These are phyloP conservation scores for Aspergillus fumigatiaffinis DNA, from an alignment of 2,329 filamentous ascomycete species.

Conservation along the genomic window DNA sequence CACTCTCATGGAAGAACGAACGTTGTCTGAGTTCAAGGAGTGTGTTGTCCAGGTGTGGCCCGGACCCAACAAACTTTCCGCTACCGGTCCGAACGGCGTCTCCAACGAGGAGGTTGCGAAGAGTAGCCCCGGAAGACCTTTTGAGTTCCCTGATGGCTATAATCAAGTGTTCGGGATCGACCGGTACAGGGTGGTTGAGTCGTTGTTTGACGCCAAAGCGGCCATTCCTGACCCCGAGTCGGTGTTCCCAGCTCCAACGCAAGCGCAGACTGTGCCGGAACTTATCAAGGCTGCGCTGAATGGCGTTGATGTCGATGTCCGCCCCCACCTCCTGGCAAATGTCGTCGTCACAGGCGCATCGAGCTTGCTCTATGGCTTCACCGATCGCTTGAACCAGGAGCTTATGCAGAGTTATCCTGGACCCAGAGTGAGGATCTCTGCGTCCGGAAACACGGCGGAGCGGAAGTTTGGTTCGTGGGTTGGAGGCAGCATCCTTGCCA, in stretches of 20 bases:
- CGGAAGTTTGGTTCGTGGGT: slow-evolving; percentile 93
- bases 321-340: slow-evolving; percentile 77
- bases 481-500: slow-evolving; percentile 91
- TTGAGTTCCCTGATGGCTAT: slow-evolving; percentile 95
- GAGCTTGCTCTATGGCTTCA: slow-evolving; percentile 85
- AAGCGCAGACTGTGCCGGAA: slow-evolving; percentile 76
- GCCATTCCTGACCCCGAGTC: slow-evolving; percentile 54
- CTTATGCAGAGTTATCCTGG: slow-evolving; percentile 77
- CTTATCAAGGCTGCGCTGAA: slow-evolving; percentile 74
- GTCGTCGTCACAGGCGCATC: slow-evolving; percentile 90
- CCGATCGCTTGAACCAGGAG: slow-evolving; percentile 83
- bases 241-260: slow-evolving; percentile 52
- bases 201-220: slow-evolving; percentile 82
- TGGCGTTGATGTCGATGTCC: slow-evolving; percentile 83
- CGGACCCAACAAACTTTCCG: slow-evolving; percentile 65
- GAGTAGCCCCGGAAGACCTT: slow-evolving; percentile 73
- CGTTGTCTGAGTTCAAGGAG: slow-evolving; percentile 95
- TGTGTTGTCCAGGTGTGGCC: slow-evolving; percentile 93
- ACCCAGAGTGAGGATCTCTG: slow-evolving; percentile 81
- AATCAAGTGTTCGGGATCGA: slow-evolving; percentile 93
- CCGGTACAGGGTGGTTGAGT: slow-evolving; percentile 80
- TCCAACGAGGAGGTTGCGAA: slow-evolving; percentile 73
- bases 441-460: slow-evolving; percentile 81
- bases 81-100: slow-evolving; percentile 48
- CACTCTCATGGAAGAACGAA: slow-evolving; percentile 82